Percentiles rank a stretch among this genome's conserved stretches.
These are phyloP conservation scores for Huiozyma naganishii DNA, from an alignment of 805 yeast genomes.

Conservation along the genomic window DNA sequence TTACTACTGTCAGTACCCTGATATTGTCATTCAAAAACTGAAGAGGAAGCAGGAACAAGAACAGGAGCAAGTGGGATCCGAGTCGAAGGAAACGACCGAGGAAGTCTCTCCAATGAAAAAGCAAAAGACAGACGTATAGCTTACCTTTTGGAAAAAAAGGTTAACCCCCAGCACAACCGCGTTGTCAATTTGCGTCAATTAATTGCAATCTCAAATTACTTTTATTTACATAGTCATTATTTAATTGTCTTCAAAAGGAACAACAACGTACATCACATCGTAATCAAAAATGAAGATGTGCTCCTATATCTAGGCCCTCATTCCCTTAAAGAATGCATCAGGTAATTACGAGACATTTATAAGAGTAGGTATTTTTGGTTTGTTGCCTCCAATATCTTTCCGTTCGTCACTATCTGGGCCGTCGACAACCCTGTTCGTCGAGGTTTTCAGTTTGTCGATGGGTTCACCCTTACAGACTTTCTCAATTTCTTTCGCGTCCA, in stretches of 20 bases:
- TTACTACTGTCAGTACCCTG: constrained; percentile 53
- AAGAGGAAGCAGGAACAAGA: constrained; percentile 33
- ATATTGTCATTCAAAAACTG: constrained; percentile 38
- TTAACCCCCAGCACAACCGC: not conserved
- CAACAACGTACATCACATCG: no score
- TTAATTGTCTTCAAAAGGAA: not conserved
- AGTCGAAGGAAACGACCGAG: not conserved
- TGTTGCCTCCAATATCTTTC: constrained; percentile 26
- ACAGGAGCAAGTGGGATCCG: constrained; percentile 1
- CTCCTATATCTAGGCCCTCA: no score
- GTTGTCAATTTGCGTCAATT: not conserved
- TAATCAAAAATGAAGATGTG: no score
- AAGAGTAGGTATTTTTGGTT: constrained; percentile 23
- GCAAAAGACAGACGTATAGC: constrained; percentile 3
- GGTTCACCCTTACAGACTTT: constrained; percentile 72
- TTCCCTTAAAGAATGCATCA: no score
- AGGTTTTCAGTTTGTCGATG: constrained; percentile 54
- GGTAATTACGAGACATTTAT: constrained; percentile 17
- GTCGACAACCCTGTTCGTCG: constrained; percentile 68
- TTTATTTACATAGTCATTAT: constrained; percentile 5
- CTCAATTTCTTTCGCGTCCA: constrained; percentile 84
- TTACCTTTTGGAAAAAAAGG: not conserved
- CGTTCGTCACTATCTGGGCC: constrained; percentile 38
- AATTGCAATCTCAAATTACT: not conserved
- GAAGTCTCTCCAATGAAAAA: constrained; percentile 6